Evolutionary conservation across 192 early-diverging fungal species (phyloP), one percentile per base, ranked within the genome.

Genomic region (Backusella macrospora): DNA sequence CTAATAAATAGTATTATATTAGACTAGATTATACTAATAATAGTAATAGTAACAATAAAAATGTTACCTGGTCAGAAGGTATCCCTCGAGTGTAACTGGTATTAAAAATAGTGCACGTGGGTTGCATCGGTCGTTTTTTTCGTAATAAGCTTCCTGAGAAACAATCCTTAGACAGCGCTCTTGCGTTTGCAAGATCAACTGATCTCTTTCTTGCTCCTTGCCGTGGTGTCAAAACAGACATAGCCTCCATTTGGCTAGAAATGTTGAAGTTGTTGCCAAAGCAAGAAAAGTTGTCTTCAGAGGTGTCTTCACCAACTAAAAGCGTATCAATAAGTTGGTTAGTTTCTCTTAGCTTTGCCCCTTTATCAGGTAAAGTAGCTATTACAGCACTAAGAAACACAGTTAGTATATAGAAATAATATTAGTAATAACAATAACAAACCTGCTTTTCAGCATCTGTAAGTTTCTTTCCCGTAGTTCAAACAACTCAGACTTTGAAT

Each of bases 341-440:
- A 10, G 74, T 70, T 34, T 68, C 67, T 38, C 67, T 66, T 14
- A 75, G 29, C 69, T 65, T 69, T 14, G 66, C 74, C 38, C 74
- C 74, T 62, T 75, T 69, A 43, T 75, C 74, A 39, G 74, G 74
- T 39, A 75, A 29, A 21, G 74, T 75, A 21, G 39, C 62, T n/a
- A 75, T 67, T 18, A 75, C 42, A 3, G 74, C 42, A 4, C 74
- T 75, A 40, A n/a, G 23, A 45, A 21, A 21, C 21, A 67, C 42
- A 4, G 40, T 23, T 12, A 15, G n/a, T 6, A 68, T 6, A 47
- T 34, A 42, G 16, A 43, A 46, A 10, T 15, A 45, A 68, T 13
- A 46, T n/a, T 21, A 34, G 46, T n/a, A 48, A 38, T n/a, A 70
- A 18, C 3, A 55, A 34, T n/a, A 34, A 49, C 69, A 13, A 52